Evolutionary conservation across 1,139 yeast genomes (phyloP), one percentile per base, ranked within the genome.

Genomic region (Tardiomyces depauwii): DNA sequence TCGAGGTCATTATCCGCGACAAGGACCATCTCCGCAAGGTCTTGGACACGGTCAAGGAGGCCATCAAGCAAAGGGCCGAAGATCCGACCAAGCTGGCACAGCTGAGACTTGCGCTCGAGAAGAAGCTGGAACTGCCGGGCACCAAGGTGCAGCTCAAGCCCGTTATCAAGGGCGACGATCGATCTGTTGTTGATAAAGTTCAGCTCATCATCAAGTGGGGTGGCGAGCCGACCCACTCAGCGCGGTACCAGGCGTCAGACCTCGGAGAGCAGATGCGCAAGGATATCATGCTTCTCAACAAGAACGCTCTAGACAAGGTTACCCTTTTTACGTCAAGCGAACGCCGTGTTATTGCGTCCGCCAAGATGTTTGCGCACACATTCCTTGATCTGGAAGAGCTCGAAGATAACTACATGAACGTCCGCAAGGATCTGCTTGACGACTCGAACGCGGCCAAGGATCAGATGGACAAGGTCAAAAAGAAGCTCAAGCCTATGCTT

Each of bases 141-240:
- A 93, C 99, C 0, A 93, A 93, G 59, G 85, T 93, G 50, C 99
- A 93, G 67, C 71, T 93, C 56, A 93, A 93, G 62, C 99, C 99
- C 0, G 79, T 94, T 4, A 53, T 55, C 47, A 54, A 54, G 44
- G 52, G 52, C 49, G 54, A 52, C 43, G 39, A 18, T 30, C 49
- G 47, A 46, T 76, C 78, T 10, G 89, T 83, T 44, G 94, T 91
- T 18, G 97, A 89, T 54, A 93, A 93, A 60, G 96, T 91, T 19
- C 98, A 93, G 65, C 80, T 93, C 52, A 93, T 91, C 52, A 72
- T 91, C 57, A 93, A 93, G 63, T 93, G 98, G 98, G 98, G 98
- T 56, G 99, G 99, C 53, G 99, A 93, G 64, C 96, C 98, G 10
- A 93, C 99, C 1, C 99, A 93, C 63, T 88, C 97, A 10, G 97